Percentiles rank a stretch among this genome's conserved stretches.
Evolutionary conservation across 192 early-diverging fungal species (phyloP).

Genomic region (Cladochytrium replicatum): DNA sequence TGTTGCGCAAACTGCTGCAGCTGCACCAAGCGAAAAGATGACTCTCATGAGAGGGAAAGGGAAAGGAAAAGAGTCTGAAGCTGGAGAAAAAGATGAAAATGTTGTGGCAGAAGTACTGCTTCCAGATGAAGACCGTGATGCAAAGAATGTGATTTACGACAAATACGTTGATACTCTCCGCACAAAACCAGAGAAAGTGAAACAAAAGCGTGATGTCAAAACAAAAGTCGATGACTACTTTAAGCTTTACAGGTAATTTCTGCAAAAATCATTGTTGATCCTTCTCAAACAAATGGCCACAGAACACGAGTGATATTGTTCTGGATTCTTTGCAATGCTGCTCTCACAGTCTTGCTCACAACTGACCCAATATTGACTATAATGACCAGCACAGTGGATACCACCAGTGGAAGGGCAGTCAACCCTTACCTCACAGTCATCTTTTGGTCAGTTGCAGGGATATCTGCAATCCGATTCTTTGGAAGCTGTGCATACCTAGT

Average conservation of each 20-base stretch:
- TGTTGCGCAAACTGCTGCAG: constrained; percentile 19
- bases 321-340: constrained; percentile 37
- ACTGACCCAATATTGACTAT: constrained; percentile 17
- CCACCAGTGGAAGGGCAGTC: constrained; percentile 5
- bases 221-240: constrained; percentile 20
- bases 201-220: constrained; percentile 20
- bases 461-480: constrained; percentile 25
- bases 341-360: constrained; percentile 32
- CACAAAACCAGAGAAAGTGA: constrained; percentile 36
- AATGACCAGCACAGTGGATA: constrained; percentile 14
- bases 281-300: constrained; percentile 37
- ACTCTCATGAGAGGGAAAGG: too few species aligned
- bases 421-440: constrained; percentile 39
- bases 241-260: too few species aligned
- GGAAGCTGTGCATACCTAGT: constrained; percentile 22
- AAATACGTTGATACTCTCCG: constrained; percentile 57
- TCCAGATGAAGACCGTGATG: constrained; percentile 58
- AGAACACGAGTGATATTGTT: constrained; percentile 34
- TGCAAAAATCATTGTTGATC: too few species aligned
- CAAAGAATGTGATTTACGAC: constrained; percentile 78
- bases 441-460: constrained; percentile 31
- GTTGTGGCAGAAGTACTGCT: constrained; percentile 60
- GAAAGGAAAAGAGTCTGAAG: too few species aligned
- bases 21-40: constrained; percentile 15
- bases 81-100: constrained; percentile 47